A percentile compares a stretch with the other conserved stretches of the same genome.
Conservation (phyloP, 805 yeast species). For the Candida koratica region DNA sequence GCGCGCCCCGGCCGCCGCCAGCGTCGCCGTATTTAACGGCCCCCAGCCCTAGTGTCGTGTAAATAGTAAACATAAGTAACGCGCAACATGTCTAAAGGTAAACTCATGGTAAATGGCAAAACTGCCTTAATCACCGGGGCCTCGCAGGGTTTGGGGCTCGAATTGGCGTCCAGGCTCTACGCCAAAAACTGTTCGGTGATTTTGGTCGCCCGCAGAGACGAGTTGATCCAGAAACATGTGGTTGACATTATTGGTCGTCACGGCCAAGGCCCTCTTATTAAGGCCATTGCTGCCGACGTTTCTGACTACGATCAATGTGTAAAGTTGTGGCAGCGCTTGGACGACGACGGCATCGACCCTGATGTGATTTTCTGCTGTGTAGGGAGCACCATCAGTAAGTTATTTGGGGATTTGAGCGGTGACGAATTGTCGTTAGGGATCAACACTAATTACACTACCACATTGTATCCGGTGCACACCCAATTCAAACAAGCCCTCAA, state of each 20-base stretch:
- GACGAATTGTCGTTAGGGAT: constrained; percentile 61
- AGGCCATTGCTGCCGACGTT: constrained; percentile 61
- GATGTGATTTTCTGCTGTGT: constrained; percentile 84
- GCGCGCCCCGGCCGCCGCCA: too few species aligned
- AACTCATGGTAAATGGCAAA: constrained; percentile 40
- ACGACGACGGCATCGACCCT: constrained; percentile 41
- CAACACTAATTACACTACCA: constrained; percentile 65
- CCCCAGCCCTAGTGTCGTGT: too few species aligned
- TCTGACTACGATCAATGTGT: constrained; percentile 50
- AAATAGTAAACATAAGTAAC: constrained; percentile 3
- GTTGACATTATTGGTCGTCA: constrained; percentile 33
- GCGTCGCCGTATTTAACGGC: too few species aligned
- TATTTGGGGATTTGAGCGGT: constrained; percentile 64
- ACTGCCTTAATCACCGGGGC: constrained; percentile 84
- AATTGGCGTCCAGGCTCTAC: constrained; percentile 59
- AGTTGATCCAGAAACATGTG: constrained; percentile 52
- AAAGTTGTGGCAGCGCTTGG: constrained; percentile 37
- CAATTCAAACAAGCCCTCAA: constrained; percentile 41
- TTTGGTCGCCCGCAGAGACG: constrained; percentile 72
- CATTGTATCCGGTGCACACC: constrained; percentile 67
- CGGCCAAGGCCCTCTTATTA: constrained; percentile 17
- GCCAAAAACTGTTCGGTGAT: constrained; percentile 58
- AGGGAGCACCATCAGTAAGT: constrained; percentile 76
- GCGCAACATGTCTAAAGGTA: constrained; percentile 3
- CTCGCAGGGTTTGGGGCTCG: constrained; percentile 89